These are phyloP conservation scores for Lentinula raphanica DNA, from an alignment of 768 basidiomycete genomes.

Conservation along the genomic window DNA sequence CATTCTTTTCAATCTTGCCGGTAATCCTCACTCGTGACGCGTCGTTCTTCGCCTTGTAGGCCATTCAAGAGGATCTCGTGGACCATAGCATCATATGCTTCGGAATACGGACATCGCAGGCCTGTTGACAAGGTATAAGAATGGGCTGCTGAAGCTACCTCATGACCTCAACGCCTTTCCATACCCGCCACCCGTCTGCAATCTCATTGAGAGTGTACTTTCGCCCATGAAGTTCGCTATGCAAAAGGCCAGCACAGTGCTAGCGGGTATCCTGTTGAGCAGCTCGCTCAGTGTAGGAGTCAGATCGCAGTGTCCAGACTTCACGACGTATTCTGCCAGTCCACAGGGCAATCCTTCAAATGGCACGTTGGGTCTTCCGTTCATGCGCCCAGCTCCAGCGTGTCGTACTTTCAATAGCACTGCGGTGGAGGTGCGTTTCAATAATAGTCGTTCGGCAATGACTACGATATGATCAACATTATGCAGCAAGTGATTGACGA, in stretches of 20 bases:
- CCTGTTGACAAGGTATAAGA: constrained; percentile 2
- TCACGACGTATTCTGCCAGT: constrained; percentile 19
- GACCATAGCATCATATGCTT: not conserved
- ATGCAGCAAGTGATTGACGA: constrained; percentile 65
- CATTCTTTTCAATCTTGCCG: not conserved
- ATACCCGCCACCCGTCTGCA: not conserved
- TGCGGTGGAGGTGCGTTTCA: constrained; percentile 56
- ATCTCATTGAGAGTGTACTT: not conserved
- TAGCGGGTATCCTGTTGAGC: constrained; percentile 13
- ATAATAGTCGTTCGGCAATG: not conserved
- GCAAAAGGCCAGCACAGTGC: not conserved
- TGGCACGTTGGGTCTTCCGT: constrained; percentile 61
- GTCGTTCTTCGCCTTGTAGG: not conserved
- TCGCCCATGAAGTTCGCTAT: not conserved
- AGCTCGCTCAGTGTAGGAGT: constrained; percentile 4
- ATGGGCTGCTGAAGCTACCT: not conserved
- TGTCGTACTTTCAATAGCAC: constrained; percentile 76
- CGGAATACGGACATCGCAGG: not conserved
- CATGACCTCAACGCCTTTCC: not conserved
- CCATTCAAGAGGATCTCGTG: not conserved
- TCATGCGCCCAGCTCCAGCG: constrained; percentile 62
- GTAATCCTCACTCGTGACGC: not conserved
- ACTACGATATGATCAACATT: not conserved
- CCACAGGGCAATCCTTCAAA: constrained; percentile 57
- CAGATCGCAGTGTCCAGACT: constrained; percentile 40